These are phyloP conservation scores for Spathaspora girioi DNA, from an alignment of 805 yeast species.

Conservation along the genomic window DNA sequence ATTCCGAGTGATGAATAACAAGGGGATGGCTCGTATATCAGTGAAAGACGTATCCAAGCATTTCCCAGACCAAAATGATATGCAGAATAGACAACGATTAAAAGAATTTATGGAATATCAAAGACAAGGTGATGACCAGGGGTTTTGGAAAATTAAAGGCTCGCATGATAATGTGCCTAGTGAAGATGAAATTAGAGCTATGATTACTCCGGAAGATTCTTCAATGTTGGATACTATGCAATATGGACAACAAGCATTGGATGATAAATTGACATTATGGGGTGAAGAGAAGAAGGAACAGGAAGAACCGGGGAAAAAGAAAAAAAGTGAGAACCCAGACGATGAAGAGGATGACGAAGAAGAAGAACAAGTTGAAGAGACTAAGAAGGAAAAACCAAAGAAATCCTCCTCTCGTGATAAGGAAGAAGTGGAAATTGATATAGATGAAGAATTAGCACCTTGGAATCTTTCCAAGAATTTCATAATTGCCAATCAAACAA, in stretches of 20 bases:
- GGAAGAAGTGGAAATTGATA: constrained; percentile 45
- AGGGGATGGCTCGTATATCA: constrained; percentile 66
- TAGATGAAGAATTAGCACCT: constrained; percentile 84
- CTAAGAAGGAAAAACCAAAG: constrained; percentile 24
- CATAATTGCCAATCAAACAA: constrained; percentile 90
- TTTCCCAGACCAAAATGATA: constrained; percentile 95
- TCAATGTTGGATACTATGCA: constrained; percentile 87
- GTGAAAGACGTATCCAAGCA: constrained; percentile 87
- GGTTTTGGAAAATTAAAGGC: constrained; percentile 83
- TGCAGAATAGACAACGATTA: constrained; percentile 92
- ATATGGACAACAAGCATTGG: constrained; percentile 83
- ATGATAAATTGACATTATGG: constrained; percentile 65
- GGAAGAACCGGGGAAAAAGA: constrained; percentile 17
- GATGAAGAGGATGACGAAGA: constrained; percentile 17
- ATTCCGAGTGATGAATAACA: constrained; percentile 76
- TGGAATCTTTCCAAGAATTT: constrained; percentile 95
- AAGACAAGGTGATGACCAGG: constrained; percentile 90
- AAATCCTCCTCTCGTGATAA: constrained; percentile 19
- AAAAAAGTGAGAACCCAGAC: constrained; percentile 30
- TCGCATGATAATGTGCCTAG: constrained; percentile 54
- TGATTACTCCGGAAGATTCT: constrained; percentile 91
- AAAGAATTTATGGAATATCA: constrained; percentile 98
- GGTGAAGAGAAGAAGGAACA: constrained; percentile 32
- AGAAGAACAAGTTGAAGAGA: constrained; percentile 9
- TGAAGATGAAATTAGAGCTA: constrained; percentile 71